Percentiles rank a stretch among this genome's conserved stretches.
Conservation (phyloP, 257 asterid genomes). For the Echium plantagineum region DNA sequence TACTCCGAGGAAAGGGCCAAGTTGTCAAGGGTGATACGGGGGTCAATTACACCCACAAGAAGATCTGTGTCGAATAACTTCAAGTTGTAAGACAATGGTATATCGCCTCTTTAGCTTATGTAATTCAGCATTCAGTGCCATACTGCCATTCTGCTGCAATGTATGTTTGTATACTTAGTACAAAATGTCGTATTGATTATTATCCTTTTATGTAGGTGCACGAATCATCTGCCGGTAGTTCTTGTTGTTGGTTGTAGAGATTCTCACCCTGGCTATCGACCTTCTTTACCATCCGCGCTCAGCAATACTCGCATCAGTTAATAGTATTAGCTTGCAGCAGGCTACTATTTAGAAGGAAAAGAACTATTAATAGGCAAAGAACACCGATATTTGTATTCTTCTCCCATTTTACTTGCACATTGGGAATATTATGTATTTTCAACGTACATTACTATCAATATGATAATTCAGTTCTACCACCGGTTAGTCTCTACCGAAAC, state of each 20-base stretch:
- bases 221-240: background rate
- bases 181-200: no score
- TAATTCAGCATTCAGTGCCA: no score
- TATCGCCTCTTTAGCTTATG: no score
- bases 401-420: background rate
- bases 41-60: slow-evolving; percentile 53
- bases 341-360: background rate
- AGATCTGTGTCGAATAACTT: slow-evolving; percentile 12
- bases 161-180: no score
- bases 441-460: no score
- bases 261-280: background rate
- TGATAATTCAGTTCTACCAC: no score
- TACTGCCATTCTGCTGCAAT: no score
- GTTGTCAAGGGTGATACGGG: slow-evolving; percentile 54
- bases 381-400: background rate
- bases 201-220: background rate
- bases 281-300: background rate
- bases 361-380: background rate
- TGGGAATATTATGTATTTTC: background rate
- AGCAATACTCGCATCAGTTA: background rate
- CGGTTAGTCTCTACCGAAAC: no score
- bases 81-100: background rate
- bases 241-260: background rate
- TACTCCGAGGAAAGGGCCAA: slow-evolving; percentile 56
- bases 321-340: background rate